A percentile compares a stretch with the other conserved stretches of the same genome.
phyloP scores from a whole-genome alignment of 345 rosid genomes.

The Dipteronia sinensis region DNA sequence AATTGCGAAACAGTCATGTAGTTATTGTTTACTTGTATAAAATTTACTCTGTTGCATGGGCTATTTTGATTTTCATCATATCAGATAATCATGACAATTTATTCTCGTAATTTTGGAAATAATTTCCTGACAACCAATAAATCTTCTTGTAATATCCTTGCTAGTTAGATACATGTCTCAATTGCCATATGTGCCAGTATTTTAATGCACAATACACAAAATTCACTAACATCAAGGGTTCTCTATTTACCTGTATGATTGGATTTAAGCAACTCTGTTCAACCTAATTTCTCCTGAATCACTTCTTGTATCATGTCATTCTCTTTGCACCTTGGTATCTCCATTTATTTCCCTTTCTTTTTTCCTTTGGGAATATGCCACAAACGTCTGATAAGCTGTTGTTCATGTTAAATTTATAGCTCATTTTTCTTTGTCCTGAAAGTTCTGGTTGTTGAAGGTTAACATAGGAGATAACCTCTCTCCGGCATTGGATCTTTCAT shows the following conservation, averaged over 20 bases:
- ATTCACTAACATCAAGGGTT: background rate
- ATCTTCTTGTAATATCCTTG: background rate
- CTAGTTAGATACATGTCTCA: background rate
- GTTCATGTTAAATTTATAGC: background rate
- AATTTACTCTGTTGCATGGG: background rate
- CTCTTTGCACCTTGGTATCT: background rate
- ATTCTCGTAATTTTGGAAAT: background rate
- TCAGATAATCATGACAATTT: background rate
- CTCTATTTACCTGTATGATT: background rate
- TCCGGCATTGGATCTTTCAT: background rate
- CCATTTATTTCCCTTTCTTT: too few relatives aligned
- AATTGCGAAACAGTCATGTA: too few relatives aligned
- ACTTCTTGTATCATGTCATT: background rate
- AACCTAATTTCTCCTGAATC: background rate
- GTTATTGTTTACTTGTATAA: background rate
- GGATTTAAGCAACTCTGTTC: background rate
- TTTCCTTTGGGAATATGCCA: background rate
- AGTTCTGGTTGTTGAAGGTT: background rate
- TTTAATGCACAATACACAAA: background rate
- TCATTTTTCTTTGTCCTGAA: constrained; percentile 5
- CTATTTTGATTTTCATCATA: background rate
- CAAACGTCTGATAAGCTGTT: background rate
- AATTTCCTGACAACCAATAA: background rate
- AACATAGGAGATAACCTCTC: background rate
- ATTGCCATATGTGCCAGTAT: background rate